Conservation (phyloP, 202 grass and related monocot genomes). For the Brachypodium distachyon region DNA sequence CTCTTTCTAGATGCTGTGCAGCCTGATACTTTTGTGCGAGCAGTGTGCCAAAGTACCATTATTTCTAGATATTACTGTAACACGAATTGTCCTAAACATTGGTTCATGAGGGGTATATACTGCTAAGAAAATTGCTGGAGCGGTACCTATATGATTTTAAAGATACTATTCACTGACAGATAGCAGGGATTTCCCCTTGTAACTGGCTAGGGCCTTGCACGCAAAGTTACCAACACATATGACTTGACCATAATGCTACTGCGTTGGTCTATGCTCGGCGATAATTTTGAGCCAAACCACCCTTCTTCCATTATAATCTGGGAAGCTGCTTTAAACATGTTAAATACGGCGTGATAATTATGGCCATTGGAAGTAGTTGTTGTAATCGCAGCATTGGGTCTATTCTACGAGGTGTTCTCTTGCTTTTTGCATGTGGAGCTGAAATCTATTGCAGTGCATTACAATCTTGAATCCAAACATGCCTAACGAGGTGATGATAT, state of each 20-base stretch:
- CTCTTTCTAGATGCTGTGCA: not conserved
- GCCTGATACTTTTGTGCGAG: not conserved
- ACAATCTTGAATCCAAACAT: not conserved
- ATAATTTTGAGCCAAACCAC: not conserved
- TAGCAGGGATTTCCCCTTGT: not conserved
- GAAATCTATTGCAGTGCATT: not conserved
- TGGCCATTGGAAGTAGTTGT: not conserved
- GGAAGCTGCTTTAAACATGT: not conserved
- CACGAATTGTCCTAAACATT: not conserved
- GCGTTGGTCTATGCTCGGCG: not conserved
- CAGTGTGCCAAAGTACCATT: not conserved
- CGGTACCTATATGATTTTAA: too few species aligned
- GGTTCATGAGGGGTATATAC: not conserved
- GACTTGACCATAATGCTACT: not conserved
- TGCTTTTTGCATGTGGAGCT: slow-evolving; percentile 7
- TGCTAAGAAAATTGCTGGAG: not conserved
- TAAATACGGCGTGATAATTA: not conserved
- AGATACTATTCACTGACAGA: not conserved
- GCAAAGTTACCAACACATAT: not conserved
- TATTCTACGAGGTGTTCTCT: not conserved
- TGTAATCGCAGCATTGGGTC: not conserved
- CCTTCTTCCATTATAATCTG: not conserved
- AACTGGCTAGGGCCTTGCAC: not conserved
- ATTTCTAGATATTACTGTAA: not conserved
- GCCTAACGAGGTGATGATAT: not conserved